These are phyloP conservation scores for Xylariaceae sp. DNA, from an alignment of 2,329 filamentous ascomycete species.

Conservation along the genomic window DNA sequence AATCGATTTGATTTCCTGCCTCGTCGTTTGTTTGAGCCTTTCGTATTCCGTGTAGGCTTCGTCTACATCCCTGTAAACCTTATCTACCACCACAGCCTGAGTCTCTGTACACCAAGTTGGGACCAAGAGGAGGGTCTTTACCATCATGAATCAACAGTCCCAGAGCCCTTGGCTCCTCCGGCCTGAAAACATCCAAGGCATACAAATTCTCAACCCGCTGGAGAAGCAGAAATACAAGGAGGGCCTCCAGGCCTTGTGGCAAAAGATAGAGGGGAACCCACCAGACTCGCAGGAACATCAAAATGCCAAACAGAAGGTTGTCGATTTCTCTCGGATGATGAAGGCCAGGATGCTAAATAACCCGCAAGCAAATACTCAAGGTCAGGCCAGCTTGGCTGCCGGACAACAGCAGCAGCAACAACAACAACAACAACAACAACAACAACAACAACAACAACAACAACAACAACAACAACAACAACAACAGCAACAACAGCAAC, in stretches of 20 bases:
- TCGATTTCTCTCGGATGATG: slow-evolving; percentile 56
- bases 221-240: slow-evolving; percentile 56
- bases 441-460: slow-evolving; percentile 5
- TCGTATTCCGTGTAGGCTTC: too few relatives aligned
- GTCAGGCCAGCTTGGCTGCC: slow-evolving; percentile 4
- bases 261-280: slow-evolving; percentile 42
- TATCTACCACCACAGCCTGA: background rate
- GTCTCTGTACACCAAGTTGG: too few relatives aligned
- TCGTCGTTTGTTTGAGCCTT: too few relatives aligned
- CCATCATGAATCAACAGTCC: slow-evolving; percentile 15
- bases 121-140: too few relatives aligned
- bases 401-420: slow-evolving; percentile 5
- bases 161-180: slow-evolving; percentile 29
- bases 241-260: slow-evolving; percentile 50
- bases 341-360: slow-evolving; percentile 42
- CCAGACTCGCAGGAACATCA: slow-evolving; percentile 43
- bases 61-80: background rate
- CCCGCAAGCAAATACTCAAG: slow-evolving; percentile 27
- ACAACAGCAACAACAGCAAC: background rate
- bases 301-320: slow-evolving; percentile 51
- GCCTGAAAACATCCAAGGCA: slow-evolving; percentile 46
- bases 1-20: too few relatives aligned
- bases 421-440: background rate
- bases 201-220: slow-evolving; percentile 45
- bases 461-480: slow-evolving; percentile 2